These are phyloP conservation scores for Blastobotrys serpentis DNA, from an alignment of 1,139 yeast genomes.

Conservation along the genomic window DNA sequence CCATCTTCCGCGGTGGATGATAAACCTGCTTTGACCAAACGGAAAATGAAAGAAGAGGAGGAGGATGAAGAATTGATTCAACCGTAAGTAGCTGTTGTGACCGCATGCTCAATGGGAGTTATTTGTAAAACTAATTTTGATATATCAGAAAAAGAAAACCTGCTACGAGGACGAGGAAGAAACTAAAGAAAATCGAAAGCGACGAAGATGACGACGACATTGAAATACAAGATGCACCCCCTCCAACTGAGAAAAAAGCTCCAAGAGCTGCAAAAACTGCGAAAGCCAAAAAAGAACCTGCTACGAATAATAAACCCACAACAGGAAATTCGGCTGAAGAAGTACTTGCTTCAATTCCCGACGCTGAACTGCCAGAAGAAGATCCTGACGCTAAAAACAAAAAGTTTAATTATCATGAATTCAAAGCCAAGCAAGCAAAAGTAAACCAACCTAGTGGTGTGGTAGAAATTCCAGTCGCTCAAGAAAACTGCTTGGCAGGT, in stretches of 20 bases:
- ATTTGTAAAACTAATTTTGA: not conserved
- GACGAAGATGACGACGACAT: slow-evolving; percentile 15
- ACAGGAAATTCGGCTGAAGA: slow-evolving; percentile 47
- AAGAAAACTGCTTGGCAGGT: slow-evolving; percentile 80
- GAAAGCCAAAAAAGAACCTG: not conserved
- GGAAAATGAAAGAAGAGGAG: slow-evolving; percentile 9
- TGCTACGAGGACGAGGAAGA: not conserved
- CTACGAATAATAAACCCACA: not conserved
- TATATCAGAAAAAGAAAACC: not conserved
- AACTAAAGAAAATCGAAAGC: not conserved
- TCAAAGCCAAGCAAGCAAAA: slow-evolving; percentile 47
- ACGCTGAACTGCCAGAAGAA: slow-evolving; percentile 63
- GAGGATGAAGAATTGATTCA: slow-evolving; percentile 10
- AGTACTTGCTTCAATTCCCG: slow-evolving; percentile 60
- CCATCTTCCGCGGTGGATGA: not conserved
- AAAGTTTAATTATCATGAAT: slow-evolving; percentile 55
- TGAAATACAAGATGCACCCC: slow-evolving; percentile 4
- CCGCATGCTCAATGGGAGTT: not conserved
- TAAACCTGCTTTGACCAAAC: slow-evolving; percentile 1
- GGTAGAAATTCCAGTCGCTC: slow-evolving; percentile 65
- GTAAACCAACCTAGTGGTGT: slow-evolving; percentile 19
- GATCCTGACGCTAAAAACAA: slow-evolving; percentile 51
- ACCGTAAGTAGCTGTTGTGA: slow-evolving; percentile 7
- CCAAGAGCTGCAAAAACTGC: not conserved
- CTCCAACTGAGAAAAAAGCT: not conserved